These are phyloP conservation scores for Parachaetomium inaequale DNA, from an alignment of 495 filamentous ascomycete species.

Conservation along the genomic window DNA sequence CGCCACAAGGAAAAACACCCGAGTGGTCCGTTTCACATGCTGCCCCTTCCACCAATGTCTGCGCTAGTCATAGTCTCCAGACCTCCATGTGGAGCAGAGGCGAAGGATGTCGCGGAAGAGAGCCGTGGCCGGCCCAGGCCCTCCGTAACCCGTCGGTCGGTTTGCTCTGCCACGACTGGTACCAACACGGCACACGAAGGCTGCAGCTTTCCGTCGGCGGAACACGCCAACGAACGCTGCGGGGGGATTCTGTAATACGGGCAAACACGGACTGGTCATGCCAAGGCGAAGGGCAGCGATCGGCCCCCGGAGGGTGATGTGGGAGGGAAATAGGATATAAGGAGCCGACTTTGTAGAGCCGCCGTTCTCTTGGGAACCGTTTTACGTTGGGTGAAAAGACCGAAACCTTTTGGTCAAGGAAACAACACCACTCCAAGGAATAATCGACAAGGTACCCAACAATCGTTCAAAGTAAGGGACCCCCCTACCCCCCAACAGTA, in stretches of 20 bases:
- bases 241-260: background rate
- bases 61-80: background rate
- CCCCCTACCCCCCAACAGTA: no score
- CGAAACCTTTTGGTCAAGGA: background rate
- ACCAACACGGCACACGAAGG: slow-evolving; percentile 3
- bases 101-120: no score
- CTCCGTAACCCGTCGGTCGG: background rate
- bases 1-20: slow-evolving; percentile 8
- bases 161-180: background rate
- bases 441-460: no score
- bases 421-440: background rate
- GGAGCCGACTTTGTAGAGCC: no score
- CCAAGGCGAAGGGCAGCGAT: background rate
- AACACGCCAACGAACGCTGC: slow-evolving; percentile 14
- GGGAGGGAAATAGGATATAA: background rate
- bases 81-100: background rate
- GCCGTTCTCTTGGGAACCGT: background rate
- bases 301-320: background rate
- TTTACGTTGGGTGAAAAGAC: background rate
- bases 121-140: background rate
- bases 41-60: background rate
- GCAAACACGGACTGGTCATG: slow-evolving; percentile 3
- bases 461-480: no score
- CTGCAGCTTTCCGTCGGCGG: slow-evolving; percentile 13
- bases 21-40: slow-evolving; percentile 1